These are phyloP conservation scores for Obelidium mucronatum DNA, from an alignment of 192 early-diverging fungal genomes.

Conservation along the genomic window DNA sequence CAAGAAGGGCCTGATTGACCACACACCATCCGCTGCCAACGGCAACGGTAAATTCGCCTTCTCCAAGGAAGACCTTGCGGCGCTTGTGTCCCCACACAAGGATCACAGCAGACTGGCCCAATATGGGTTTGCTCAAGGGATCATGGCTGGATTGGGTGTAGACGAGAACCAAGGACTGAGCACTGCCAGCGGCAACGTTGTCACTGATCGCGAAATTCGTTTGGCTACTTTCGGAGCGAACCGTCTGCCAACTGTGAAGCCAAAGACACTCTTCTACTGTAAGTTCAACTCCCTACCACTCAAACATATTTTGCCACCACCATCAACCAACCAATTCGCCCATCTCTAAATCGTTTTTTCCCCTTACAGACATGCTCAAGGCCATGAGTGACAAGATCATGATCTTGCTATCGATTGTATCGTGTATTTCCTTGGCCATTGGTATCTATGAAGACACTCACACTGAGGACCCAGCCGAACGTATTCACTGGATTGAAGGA, in stretches of 20 bases:
- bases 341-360: too few species aligned
- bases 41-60: too few species aligned
- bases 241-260: constrained; percentile 46
- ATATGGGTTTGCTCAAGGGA: constrained; percentile 6
- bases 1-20: not conserved
- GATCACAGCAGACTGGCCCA: constrained; percentile 41
- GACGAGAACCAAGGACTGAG: constrained; percentile 10
- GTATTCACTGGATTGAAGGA: constrained; percentile 59
- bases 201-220: not conserved
- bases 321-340: too few species aligned
- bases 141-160: constrained; percentile 8
- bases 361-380: constrained; percentile 19
- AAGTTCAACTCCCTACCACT: constrained; percentile 40
- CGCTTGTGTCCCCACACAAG: constrained; percentile 54
- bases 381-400: constrained; percentile 62
- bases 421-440: constrained; percentile 82
- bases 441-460: constrained; percentile 86
- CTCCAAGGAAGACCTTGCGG: constrained; percentile 43
- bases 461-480: constrained; percentile 37
- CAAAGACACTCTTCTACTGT: constrained; percentile 47
- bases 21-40: not conserved
- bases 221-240: constrained; percentile 47
- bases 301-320: too few species aligned
- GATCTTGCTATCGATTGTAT: constrained; percentile 87
- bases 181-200: not conserved